A percentile compares a stretch with the other conserved stretches of the same genome.
These are phyloP conservation scores for Detonula confervacea DNA, from an alignment of 352 stramenopile species.

Conservation along the genomic window DNA sequence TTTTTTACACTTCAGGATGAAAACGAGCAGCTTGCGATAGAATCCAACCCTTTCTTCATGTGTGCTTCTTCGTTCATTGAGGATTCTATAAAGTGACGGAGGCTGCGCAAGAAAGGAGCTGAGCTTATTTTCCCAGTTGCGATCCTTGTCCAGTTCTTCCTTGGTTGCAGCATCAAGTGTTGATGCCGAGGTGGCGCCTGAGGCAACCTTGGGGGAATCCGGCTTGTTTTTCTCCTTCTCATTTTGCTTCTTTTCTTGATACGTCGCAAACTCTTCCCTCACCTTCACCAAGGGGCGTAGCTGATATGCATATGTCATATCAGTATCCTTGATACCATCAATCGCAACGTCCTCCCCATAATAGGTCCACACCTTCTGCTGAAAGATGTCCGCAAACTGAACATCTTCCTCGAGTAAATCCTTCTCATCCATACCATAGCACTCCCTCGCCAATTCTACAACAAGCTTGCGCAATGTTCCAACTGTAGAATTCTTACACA, in stretches of 20 bases:
- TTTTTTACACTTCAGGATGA: constrained; percentile 34
- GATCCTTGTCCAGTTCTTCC: no score
- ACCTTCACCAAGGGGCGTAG: constrained; percentile 64
- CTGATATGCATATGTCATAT: constrained; percentile 90
- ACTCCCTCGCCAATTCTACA: constrained; percentile 30
- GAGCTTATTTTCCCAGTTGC: constrained; percentile 59
- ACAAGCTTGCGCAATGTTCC: constrained; percentile 49
- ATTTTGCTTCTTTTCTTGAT: constrained; percentile 33
- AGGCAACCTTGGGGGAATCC: no score
- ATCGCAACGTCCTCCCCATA: constrained; percentile 68
- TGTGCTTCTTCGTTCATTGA: constrained; percentile 35
- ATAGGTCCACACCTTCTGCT: constrained; percentile 76
- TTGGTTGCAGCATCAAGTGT: no score
- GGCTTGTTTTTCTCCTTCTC: constrained; percentile 8
- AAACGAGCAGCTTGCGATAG: constrained; percentile 34
- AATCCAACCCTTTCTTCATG: constrained; percentile 29
- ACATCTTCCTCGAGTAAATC: constrained; percentile 61
- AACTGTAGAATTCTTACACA: constrained; percentile 68
- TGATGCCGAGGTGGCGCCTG: no score
- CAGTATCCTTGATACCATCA: constrained; percentile 76
- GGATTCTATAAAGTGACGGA: constrained; percentile 7
- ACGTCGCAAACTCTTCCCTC: constrained; percentile 30
- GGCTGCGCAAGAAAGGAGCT: constrained; percentile 30
- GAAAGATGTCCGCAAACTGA: constrained; percentile 77
- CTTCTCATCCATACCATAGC: no score